Evolutionary conservation across 805 yeast species (phyloP).

Genomic region (Zygotorulaspora florentina): DNA sequence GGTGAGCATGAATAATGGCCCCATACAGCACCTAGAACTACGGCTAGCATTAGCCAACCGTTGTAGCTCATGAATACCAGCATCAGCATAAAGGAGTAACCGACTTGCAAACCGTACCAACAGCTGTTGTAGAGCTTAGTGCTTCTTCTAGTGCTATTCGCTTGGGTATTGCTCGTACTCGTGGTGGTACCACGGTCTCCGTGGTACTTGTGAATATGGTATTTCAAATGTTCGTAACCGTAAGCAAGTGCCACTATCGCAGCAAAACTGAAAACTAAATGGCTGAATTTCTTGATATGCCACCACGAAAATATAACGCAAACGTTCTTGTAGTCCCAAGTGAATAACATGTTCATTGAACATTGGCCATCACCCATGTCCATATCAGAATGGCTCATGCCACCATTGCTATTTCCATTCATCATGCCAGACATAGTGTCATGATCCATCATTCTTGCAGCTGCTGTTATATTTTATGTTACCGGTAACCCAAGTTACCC

Average conservation of each 20-base stretch:
- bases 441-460: not conserved
- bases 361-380: slow-evolving; percentile 38
- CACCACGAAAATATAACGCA: slow-evolving; percentile 78
- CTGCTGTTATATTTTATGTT: not conserved
- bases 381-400: slow-evolving; percentile 23
- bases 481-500: not conserved
- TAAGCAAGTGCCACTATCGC: slow-evolving; percentile 47
- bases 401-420: not conserved
- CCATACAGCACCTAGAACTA: slow-evolving; percentile 63
- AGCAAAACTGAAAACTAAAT: slow-evolving; percentile 49
- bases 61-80: slow-evolving; percentile 82
- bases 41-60: slow-evolving; percentile 78
- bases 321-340: slow-evolving; percentile 70
- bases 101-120: slow-evolving; percentile 61
- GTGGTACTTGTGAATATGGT: slow-evolving; percentile 13
- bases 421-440: not conserved
- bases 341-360: slow-evolving; percentile 69
- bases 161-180: slow-evolving; percentile 2
- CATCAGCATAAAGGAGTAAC: slow-evolving; percentile 70
- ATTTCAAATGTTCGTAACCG: slow-evolving; percentile 53
- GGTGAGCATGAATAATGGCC: slow-evolving; percentile 63
- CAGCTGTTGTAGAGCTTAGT: slow-evolving; percentile 36
- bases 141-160: slow-evolving; percentile 3
- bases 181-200: slow-evolving; percentile 7
- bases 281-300: slow-evolving; percentile 56